phyloP scores from a whole-genome alignment of 805 yeast species.

The Osmozyma mogii region DNA sequence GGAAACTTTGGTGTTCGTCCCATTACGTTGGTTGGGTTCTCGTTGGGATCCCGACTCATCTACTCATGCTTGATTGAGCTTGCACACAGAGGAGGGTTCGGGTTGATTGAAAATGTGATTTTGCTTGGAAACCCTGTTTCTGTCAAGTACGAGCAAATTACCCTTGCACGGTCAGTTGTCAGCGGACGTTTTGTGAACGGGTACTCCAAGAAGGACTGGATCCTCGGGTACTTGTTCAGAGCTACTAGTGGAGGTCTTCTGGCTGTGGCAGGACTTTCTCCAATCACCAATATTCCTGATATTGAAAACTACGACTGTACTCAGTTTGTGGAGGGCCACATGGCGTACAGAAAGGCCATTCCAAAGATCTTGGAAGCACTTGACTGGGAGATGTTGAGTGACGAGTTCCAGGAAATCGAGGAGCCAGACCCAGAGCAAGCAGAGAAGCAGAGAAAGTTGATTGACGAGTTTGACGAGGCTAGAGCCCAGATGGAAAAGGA shows the following conservation, averaged over 20 bases:
- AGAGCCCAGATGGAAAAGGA: constrained; percentile 50
- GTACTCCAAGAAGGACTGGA: constrained; percentile 90
- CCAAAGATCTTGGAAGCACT: constrained; percentile 65
- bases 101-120: constrained; percentile 81
- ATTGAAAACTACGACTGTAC: constrained; percentile 87
- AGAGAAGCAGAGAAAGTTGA: constrained; percentile 74
- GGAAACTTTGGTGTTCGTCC: constrained; percentile 91
- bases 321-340: constrained; percentile 83
- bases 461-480: constrained; percentile 83
- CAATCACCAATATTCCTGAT: constrained; percentile 52
- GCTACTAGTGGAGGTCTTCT: constrained; percentile 94
- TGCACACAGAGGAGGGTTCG: constrained; percentile 78
- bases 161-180: constrained; percentile 74
- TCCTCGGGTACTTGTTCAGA: constrained; percentile 85
- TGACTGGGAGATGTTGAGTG: constrained; percentile 78
- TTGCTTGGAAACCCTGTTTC: constrained; percentile 87
- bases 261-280: constrained; percentile 84
- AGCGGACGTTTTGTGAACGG: constrained; percentile 89
- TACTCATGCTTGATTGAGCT: constrained; percentile 84
- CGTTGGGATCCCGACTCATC: constrained; percentile 87
- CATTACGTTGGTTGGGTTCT: constrained; percentile 84
- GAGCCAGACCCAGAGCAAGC: constrained; percentile 88
- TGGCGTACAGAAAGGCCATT: constrained; percentile 93
- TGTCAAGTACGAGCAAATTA: constrained; percentile 66
- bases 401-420: constrained; percentile 91